Evolutionary conservation across 441 rosid species (phyloP).

Genomic region (Corymbia calophylla): DNA sequence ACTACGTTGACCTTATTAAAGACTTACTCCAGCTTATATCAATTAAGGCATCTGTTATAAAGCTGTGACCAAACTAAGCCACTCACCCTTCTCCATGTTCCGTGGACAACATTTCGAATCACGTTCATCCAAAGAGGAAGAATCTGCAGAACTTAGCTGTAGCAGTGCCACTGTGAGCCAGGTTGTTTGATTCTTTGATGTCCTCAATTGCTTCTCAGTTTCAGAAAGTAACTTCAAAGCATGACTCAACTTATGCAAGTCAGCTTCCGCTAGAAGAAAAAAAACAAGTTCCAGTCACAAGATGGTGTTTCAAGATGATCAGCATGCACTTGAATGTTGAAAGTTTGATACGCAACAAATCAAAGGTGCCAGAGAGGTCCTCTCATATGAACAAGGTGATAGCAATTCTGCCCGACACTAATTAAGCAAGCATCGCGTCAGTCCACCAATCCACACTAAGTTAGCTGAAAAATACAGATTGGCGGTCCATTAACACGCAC

Average conservation of each 20-base stretch:
- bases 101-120: slow-evolving; percentile 34
- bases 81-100: slow-evolving; percentile 48
- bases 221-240: slow-evolving; percentile 85
- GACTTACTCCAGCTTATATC: neutral
- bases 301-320: neutral
- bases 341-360: neutral
- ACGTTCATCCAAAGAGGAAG: slow-evolving; percentile 32
- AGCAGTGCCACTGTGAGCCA: slow-evolving; percentile 95
- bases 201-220: slow-evolving; percentile 87
- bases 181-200: slow-evolving; percentile 76
- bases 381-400: neutral
- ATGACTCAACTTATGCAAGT: slow-evolving; percentile 57
- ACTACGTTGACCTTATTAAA: neutral
- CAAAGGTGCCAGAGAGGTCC: neutral
- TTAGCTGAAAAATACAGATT: neutral
- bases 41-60: neutral
- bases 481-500: neutral
- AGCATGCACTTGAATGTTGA: neutral
- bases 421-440: neutral
- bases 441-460: neutral
- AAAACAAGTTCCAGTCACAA: neutral
- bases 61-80: neutral
- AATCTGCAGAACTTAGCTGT: slow-evolving; percentile 62
- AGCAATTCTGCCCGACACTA: neutral
- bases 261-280: slow-evolving; percentile 55